Conservation (phyloP, 192 early-diverging fungal genomes). For the Backusella tarrabulga region DNA sequence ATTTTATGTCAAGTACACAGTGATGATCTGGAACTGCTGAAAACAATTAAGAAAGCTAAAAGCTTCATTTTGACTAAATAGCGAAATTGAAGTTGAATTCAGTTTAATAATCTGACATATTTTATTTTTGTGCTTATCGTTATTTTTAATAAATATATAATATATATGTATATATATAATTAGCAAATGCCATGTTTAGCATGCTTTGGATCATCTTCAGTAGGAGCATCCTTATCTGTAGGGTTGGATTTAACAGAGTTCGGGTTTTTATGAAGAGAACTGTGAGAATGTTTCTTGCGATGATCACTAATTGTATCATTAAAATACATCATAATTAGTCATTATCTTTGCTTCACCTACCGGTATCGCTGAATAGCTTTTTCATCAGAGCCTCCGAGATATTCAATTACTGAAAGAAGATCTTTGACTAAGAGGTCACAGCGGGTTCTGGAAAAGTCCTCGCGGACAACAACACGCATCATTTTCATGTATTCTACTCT, state of each 20-base stretch:
- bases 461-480: slow-evolving; percentile 68
- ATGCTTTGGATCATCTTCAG: background rate
- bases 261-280: background rate
- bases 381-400: background rate
- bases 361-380: background rate
- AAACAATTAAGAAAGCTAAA: background rate
- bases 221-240: background rate
- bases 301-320: background rate
- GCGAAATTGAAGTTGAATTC: background rate
- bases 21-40: background rate
- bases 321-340: background rate
- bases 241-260: background rate
- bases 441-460: slow-evolving; percentile 36
- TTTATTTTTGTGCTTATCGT: background rate
- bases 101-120: background rate
- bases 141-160: background rate
- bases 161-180: background rate
- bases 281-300: background rate
- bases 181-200: background rate
- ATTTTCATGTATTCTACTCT: slow-evolving; percentile 45
- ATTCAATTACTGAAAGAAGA: background rate
- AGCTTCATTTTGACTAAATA: background rate
- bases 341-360: background rate
- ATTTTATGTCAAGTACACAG: background rate
- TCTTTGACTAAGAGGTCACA: slow-evolving; percentile 32